Conservation (phyloP, 2,329 filamentous ascomycete genomes). For the Microdochium nivale region DNA sequence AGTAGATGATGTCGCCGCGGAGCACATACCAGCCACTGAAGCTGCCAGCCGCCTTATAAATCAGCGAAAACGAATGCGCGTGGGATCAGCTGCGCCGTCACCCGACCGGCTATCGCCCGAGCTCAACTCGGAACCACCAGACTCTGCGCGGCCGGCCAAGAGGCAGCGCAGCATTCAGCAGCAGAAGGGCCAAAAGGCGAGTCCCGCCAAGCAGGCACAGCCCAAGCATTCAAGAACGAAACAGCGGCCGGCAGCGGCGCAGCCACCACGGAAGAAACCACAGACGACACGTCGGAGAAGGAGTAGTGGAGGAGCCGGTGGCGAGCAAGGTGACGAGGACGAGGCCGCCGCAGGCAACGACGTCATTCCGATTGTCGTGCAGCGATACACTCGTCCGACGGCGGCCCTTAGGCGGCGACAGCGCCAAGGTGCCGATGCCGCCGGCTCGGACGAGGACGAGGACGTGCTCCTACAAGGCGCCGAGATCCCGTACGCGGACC, state of each 20-base stretch:
- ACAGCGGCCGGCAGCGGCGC: too few relatives aligned
- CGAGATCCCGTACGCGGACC: conserved; percentile 45
- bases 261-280: conserved; percentile 5
- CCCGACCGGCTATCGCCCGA: conserved; percentile 27
- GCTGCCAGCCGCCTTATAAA: conserved; percentile 27
- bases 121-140: conserved; percentile 23
- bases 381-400: conserved; percentile 45
- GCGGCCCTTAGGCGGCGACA: conserved; percentile 22
- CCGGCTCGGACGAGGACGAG: conserved; percentile 25
- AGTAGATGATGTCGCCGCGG: conserved; percentile 23
- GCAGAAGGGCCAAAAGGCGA: conserved; percentile 24
- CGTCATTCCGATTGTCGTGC: conserved; percentile 47
- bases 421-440: conserved; percentile 25
- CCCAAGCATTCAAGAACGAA: conserved; percentile 13
- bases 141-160: conserved; percentile 22
- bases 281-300: conserved; percentile 8
- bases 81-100: conserved; percentile 16
- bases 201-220: conserved; percentile 34
- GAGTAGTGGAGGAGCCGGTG: conserved; percentile 10
- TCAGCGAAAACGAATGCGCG: conserved; percentile 32
- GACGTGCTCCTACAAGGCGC: conserved; percentile 27
- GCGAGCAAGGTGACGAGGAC: background rate
- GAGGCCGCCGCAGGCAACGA: background rate
- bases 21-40: conserved; percentile 34
- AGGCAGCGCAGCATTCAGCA: conserved; percentile 14